phyloP scores from a whole-genome alignment of 345 rosid species.

The Brassica juncea region DNA sequence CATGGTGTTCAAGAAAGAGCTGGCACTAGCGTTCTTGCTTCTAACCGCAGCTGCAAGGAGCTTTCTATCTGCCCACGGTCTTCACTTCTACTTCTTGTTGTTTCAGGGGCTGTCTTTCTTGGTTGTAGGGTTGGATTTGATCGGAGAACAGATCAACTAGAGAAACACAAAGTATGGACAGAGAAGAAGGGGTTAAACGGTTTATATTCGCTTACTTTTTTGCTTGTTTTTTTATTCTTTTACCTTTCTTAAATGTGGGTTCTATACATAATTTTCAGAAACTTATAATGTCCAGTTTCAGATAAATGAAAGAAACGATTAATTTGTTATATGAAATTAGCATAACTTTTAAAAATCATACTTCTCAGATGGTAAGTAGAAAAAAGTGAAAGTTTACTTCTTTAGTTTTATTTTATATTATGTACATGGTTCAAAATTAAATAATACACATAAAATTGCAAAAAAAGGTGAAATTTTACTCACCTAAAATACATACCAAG shows the following conservation, averaged over 20 bases:
- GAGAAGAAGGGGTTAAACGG: constrained; percentile 16
- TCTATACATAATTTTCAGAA: constrained; percentile 36
- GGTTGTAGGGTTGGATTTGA: constrained; percentile 85
- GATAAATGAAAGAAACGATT: constrained; percentile 35
- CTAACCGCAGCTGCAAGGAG: constrained; percentile 89
- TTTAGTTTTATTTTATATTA: too few relatives aligned
- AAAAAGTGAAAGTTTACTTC: too few relatives aligned
- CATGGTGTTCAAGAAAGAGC: constrained; percentile 72
- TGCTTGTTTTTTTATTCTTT: constrained; percentile 32
- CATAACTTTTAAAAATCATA: background rate
- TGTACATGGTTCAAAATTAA: too few relatives aligned
- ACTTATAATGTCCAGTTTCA: constrained; percentile 38
- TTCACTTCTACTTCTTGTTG: constrained; percentile 88
- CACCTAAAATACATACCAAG: too few relatives aligned
- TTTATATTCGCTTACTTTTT: constrained; percentile 35
- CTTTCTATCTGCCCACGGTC: constrained; percentile 81
- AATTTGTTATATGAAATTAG: constrained; percentile 22
- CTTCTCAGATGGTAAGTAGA: background rate
- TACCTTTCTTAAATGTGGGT: constrained; percentile 38
- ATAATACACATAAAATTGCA: too few relatives aligned
- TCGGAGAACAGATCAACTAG: constrained; percentile 83
- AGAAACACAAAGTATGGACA: background rate
- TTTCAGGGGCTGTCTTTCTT: constrained; percentile 88
- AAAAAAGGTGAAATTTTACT: too few relatives aligned
- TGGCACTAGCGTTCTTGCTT: constrained; percentile 76